A percentile compares a stretch with the other conserved stretches of the same genome.
These are phyloP conservation scores for Backusella liffmaniae DNA, from an alignment of 192 early-diverging fungal species.

Conservation along the genomic window DNA sequence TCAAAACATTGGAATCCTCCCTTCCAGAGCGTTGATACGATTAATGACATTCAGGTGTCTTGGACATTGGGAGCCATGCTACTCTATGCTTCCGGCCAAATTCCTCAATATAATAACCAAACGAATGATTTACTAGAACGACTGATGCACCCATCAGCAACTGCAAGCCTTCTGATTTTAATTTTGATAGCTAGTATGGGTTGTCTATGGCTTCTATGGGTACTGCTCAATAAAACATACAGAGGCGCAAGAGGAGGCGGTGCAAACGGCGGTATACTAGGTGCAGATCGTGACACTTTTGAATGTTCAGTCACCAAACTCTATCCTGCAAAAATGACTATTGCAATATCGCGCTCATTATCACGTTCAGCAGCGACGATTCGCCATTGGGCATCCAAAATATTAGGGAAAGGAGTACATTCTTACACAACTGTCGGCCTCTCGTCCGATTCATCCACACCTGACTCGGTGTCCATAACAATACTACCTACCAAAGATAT, in stretches of 20 bases:
- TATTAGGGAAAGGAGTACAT: not conserved
- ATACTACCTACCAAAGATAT: not conserved
- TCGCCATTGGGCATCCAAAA: conserved; percentile 26
- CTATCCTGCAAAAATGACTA: not conserved
- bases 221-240: not conserved
- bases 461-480: not conserved
- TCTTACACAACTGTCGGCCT: conserved; percentile 5
- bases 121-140: not conserved
- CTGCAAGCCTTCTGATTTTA: not conserved
- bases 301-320: not conserved
- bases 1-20: conserved; percentile 49
- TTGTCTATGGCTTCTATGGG: not conserved
- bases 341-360: not conserved
- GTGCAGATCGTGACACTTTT: not conserved
- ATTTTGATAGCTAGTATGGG: not conserved
- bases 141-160: not conserved
- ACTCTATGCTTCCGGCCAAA: conserved; percentile 44
- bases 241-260: not conserved
- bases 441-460: not conserved
- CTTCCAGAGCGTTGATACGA: conserved; percentile 77
- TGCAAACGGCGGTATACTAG: conserved; percentile 4
- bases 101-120: conserved; percentile 27
- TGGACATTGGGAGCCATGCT: conserved; percentile 88
- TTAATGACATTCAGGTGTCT: conserved; percentile 74
- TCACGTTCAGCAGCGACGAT: conserved; percentile 9